phyloP scores from a whole-genome alignment of 306 rosid species.

The Psophocarpus tetragonolobus region DNA sequence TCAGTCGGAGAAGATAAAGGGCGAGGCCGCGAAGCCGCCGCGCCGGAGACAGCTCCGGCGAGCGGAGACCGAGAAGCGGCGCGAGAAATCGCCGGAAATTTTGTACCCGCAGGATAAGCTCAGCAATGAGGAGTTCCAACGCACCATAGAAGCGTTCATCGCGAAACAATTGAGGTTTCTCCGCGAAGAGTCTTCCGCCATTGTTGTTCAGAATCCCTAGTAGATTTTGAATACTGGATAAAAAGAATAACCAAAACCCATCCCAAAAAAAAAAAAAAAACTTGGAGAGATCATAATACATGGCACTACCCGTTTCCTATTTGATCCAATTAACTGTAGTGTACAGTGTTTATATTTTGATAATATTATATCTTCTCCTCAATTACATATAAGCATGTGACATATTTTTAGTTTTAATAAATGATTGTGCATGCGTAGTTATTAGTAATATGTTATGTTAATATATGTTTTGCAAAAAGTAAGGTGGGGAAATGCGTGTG shows the following conservation, averaged over 20 bases:
- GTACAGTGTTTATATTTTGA: constrained; percentile 26
- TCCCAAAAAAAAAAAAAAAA: neutral
- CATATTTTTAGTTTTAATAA: neutral
- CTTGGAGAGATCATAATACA: neutral
- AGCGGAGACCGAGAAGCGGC: constrained; percentile 59
- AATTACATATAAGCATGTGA: neutral
- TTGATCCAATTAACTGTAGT: neutral
- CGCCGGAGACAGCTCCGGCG: constrained; percentile 45
- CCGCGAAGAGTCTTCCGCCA: constrained; percentile 57
- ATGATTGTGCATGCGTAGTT: neutral
- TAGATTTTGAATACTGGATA: neutral
- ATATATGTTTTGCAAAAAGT: neutral
- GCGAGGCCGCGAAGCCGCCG: neutral
- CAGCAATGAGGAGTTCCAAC: constrained; percentile 83
- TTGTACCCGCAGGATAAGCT: constrained; percentile 49
- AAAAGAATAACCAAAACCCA: constrained; percentile 6
- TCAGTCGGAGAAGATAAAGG: constrained; percentile 56
- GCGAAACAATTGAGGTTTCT: constrained; percentile 78
- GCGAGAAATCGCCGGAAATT: constrained; percentile 14
- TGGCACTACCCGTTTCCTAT: constrained; percentile 7
- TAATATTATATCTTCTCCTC: neutral
- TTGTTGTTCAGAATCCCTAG: constrained; percentile 48
- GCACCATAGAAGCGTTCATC: constrained; percentile 70
- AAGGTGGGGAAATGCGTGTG: neutral
- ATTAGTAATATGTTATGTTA: neutral